Conservation (phyloP, 2,329 filamentous ascomycete species). For the Alternaria burnsii region DNA sequence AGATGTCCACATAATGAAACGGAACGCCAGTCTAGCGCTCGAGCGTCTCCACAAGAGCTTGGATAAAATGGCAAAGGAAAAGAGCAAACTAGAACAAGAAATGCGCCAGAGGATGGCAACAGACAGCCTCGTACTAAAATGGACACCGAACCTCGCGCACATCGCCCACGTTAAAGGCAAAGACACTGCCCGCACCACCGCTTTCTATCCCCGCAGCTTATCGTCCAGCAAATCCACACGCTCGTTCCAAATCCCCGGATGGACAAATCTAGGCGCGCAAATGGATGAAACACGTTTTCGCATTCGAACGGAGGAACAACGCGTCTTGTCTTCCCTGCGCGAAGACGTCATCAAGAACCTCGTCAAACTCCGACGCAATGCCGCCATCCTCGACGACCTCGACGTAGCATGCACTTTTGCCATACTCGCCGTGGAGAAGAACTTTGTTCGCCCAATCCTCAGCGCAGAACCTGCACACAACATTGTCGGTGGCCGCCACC, state of each 20-base stretch:
- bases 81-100: conserved; percentile 64
- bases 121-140: conserved; percentile 75
- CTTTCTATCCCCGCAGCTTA: conserved; percentile 63
- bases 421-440: conserved; percentile 75
- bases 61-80: conserved; percentile 66
- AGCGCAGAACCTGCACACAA: conserved; percentile 71
- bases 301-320: conserved; percentile 84
- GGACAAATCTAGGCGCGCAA: conserved; percentile 80
- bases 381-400: conserved; percentile 89
- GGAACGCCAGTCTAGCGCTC: conserved; percentile 72
- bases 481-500: conserved; percentile 86
- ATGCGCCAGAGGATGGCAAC: conserved; percentile 67
- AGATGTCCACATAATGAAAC: conserved; percentile 71
- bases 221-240: conserved; percentile 84
- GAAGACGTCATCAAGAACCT: conserved; percentile 81
- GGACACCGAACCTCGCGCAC: conserved; percentile 87
- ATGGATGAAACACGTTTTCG: conserved; percentile 80
- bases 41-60: conserved; percentile 74
- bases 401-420: conserved; percentile 91
- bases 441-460: conserved; percentile 76
- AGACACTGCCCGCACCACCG: conserved; percentile 57
- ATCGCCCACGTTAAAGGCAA: conserved; percentile 90
- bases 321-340: conserved; percentile 78
- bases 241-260: conserved; percentile 83
- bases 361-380: conserved; percentile 86